Evolutionary conservation across 768 basidiomycete genomes (phyloP).

Genomic region (Trametes maxima): DNA sequence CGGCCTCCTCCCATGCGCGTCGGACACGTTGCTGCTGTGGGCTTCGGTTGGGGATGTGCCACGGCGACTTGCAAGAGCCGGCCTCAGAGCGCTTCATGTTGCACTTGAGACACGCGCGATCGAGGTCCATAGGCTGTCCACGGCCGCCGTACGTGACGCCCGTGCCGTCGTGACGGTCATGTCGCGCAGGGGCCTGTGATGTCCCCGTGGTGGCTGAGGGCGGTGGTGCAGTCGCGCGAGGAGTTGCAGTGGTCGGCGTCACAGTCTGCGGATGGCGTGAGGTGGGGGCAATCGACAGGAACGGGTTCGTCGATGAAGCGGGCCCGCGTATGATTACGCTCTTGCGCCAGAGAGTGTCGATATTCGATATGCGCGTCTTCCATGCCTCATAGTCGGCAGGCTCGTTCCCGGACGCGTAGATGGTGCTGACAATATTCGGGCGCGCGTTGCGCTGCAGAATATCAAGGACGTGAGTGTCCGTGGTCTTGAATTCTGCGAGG

Average conservation of each 20-base stretch:
- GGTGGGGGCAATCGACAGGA: too few relatives aligned
- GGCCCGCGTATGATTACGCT: not conserved
- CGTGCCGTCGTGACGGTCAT: not conserved
- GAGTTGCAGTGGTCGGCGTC: not conserved
- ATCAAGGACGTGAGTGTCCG: not conserved
- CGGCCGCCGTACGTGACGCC: constrained; percentile 17
- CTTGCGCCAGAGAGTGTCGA: constrained; percentile 2
- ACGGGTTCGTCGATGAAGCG: not conserved
- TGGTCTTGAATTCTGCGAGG: not conserved
- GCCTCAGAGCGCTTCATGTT: constrained; percentile 5
- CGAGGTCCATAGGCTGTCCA: constrained; percentile 26
- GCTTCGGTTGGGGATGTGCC: not conserved
- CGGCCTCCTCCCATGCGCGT: constrained; percentile 14
- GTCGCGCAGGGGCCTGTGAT: not conserved
- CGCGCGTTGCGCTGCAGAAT: not conserved
- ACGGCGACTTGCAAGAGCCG: constrained; percentile 5
- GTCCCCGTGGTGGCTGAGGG: not conserved
- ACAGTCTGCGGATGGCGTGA: not conserved
- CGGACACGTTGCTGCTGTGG: not conserved
- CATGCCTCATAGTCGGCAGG: not conserved
- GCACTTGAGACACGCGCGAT: constrained; percentile 3
- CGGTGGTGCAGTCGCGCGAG: not conserved
- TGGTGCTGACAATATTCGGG: not conserved
- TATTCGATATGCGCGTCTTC: not conserved
- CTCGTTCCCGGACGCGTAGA: not conserved